Conservation (phyloP, 2,329 filamentous ascomycete genomes). For the Elsinoe fawcettii region DNA sequence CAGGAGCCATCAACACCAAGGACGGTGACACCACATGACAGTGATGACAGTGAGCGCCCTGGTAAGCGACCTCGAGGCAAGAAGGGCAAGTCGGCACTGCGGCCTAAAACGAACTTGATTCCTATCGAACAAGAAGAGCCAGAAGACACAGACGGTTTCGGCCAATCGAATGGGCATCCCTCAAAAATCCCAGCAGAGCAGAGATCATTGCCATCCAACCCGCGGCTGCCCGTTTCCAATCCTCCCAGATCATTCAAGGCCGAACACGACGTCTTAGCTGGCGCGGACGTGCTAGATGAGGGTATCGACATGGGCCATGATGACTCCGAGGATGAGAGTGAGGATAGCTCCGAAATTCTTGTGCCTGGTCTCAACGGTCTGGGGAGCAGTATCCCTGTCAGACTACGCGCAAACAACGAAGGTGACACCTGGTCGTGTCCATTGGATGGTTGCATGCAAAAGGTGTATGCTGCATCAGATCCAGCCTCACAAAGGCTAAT, state of each 20-base stretch:
- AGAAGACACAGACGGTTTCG: conserved; percentile 21
- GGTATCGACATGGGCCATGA: conserved; percentile 28
- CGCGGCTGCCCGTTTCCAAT: neutral
- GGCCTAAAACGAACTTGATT: conserved; percentile 27
- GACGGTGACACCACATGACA: neutral
- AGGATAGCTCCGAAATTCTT: conserved; percentile 4
- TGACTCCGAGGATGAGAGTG: conserved; percentile 7
- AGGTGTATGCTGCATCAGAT: conserved; percentile 56
- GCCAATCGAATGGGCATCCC: neutral
- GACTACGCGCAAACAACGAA: conserved; percentile 3
- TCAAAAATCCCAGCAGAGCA: neutral
- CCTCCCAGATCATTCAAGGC: neutral
- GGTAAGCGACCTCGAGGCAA: conserved; percentile 18
- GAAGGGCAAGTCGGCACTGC: conserved; percentile 28
- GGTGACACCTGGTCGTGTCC: conserved; percentile 58
- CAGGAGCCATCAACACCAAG: neutral
- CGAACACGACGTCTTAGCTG: neutral
- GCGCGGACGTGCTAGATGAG: conserved; percentile 24
- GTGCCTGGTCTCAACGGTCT: neutral
- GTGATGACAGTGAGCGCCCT: conserved; percentile 6
- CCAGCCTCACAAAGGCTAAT: conserved; percentile 50
- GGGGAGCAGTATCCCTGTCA: neutral
- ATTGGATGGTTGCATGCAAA: conserved; percentile 55
- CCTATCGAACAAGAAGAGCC: conserved; percentile 23
- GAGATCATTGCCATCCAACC: neutral